Evolutionary conservation across 2,329 filamentous ascomycete species (phyloP).

Genomic region (Phaeophleospora eucalypticola): DNA sequence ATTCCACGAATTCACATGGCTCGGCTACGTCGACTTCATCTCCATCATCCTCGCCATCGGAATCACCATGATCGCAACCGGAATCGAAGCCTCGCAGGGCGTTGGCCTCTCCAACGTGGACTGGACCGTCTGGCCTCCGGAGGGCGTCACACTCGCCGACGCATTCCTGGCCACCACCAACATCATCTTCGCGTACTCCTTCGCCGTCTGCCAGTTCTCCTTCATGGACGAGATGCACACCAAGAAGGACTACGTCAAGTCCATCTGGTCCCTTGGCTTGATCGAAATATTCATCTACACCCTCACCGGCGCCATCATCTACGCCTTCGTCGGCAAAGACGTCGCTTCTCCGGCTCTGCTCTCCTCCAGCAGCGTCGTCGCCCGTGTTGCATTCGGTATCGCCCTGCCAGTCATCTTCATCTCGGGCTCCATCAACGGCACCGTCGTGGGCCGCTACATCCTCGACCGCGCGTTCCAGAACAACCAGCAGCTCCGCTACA

Average conservation of each 20-base stretch:
- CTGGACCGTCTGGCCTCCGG: conserved; percentile 35
- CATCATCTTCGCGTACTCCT: conserved; percentile 63
- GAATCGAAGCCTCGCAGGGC: conserved; percentile 25
- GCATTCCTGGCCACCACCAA: conserved; percentile 65
- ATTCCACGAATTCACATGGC: conserved; percentile 34
- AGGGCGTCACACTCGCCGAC: conserved; percentile 43
- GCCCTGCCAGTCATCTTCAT: conserved; percentile 71
- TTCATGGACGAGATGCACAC: conserved; percentile 65
- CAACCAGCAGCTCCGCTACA: conserved; percentile 44
- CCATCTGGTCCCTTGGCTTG: conserved; percentile 55
- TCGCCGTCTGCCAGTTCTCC: conserved; percentile 59
- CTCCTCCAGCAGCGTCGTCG: conserved; percentile 53
- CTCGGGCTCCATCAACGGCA: conserved; percentile 68
- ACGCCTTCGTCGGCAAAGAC: conserved; percentile 58
- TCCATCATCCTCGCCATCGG: conserved; percentile 34
- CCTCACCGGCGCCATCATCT: conserved; percentile 63
- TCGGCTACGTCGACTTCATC: conserved; percentile 37
- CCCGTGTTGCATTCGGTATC: conserved; percentile 65
- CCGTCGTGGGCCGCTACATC: conserved; percentile 49
- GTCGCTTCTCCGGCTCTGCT: conserved; percentile 65
- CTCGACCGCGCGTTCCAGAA: conserved; percentile 61
- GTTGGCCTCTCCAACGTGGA: conserved; percentile 30
- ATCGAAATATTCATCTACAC: conserved; percentile 63
- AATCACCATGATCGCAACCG: conserved; percentile 36
- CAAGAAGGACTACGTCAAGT: conserved; percentile 59